Conservation (phyloP, 2,329 filamentous ascomycete genomes). For the Beauveria caledonica region DNA sequence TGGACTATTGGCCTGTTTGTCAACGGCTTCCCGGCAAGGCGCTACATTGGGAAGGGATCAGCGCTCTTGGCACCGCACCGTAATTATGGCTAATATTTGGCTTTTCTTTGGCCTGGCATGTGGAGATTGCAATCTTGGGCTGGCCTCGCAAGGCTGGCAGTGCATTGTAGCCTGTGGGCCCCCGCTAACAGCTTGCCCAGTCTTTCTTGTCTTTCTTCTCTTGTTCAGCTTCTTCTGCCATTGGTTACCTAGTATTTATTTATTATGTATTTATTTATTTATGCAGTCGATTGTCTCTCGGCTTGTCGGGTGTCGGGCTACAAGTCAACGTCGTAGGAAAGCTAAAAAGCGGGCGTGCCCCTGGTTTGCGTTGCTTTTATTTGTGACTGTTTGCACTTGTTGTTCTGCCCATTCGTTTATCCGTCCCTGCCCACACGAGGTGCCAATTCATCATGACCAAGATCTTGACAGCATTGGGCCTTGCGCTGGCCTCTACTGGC, state of each 20-base stretch:
- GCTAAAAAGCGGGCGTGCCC: slow-evolving; percentile 1
- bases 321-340: background rate
- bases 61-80: background rate
- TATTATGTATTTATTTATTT: too few species aligned
- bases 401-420: background rate
- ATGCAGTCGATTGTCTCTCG: too few species aligned
- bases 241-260: too few species aligned
- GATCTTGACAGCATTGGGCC: slow-evolving; percentile 1
- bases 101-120: slow-evolving; percentile 1
- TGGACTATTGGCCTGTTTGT: background rate
- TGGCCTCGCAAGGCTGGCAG: slow-evolving; percentile 3
- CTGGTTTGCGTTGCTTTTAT: background rate
- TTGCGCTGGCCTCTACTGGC: slow-evolving; percentile 6
- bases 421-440: background rate
- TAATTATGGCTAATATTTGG: slow-evolving; percentile 3
- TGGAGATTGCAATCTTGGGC: slow-evolving; percentile 4
- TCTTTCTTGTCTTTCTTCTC: background rate
- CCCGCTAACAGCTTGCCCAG: background rate
- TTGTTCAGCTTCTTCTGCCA: background rate
- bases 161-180: background rate
- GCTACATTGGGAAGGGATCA: slow-evolving; percentile 1
- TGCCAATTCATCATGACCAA: slow-evolving; percentile 1
- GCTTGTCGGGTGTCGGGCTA: too few species aligned
- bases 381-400: background rate
- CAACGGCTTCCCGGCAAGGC: background rate